A percentile compares a stretch with the other conserved stretches of the same genome.
phyloP scores from a whole-genome alignment of 108 stramenopile genomes.

The Skeletonema grethae region DNA sequence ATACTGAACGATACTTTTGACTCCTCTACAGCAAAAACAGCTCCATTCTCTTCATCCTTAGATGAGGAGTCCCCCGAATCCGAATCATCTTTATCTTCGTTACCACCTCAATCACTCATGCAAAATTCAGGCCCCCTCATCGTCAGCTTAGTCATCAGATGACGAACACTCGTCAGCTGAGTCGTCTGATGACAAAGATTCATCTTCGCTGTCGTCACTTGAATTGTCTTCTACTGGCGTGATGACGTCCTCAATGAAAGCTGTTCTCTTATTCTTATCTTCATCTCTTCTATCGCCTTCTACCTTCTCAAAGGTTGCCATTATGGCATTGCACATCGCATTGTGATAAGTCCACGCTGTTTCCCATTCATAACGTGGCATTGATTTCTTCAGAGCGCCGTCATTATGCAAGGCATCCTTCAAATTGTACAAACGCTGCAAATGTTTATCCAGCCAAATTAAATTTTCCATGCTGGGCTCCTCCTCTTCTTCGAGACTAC shows the following conservation, averaged over 20 bases:
- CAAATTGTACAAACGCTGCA: slow-evolving; percentile 20
- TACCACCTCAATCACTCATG: neutral
- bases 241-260: neutral
- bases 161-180: neutral
- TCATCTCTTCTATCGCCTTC: slow-evolving; percentile 7
- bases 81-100: neutral
- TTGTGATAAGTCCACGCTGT: slow-evolving; percentile 38
- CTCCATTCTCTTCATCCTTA: too few relatives aligned
- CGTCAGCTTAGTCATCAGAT: neutral
- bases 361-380: slow-evolving; percentile 48
- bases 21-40: too few relatives aligned
- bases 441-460: slow-evolving; percentile 20
- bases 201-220: neutral
- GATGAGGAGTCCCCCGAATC: too few relatives aligned
- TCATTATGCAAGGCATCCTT: slow-evolving; percentile 18
- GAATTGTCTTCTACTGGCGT: neutral
- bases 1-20: too few relatives aligned
- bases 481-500: slow-evolving; percentile 16
- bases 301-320: neutral
- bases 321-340: slow-evolving; percentile 34
- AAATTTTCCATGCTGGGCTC: slow-evolving; percentile 24
- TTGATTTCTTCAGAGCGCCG: slow-evolving; percentile 16
- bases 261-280: neutral
- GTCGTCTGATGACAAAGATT: neutral
- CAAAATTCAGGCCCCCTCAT: neutral